Conservation (phyloP, 768 basidiomycete genomes). For the Lanmaoa rubissima region DNA sequence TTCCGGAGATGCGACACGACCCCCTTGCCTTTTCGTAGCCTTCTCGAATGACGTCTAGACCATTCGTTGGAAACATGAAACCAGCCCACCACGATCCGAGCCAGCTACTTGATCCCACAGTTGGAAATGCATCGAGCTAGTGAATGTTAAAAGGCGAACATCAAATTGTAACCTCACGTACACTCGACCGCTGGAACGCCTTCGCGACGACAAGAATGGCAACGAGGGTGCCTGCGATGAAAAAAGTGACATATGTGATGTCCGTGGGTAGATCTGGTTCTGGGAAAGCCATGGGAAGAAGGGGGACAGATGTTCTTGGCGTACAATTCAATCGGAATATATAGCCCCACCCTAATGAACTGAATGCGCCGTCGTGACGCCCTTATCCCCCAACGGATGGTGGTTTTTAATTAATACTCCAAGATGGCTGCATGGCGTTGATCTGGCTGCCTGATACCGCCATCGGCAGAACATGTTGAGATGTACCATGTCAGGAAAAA, state of each 20-base stretch:
- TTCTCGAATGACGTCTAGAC: not conserved
- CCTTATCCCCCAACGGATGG: not conserved
- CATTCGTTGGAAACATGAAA: conserved; percentile 16
- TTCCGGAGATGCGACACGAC: not conserved
- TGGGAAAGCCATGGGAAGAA: not conserved
- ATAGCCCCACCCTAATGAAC: not conserved
- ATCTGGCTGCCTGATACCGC: not conserved
- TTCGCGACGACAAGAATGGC: not conserved
- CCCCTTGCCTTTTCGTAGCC: not conserved
- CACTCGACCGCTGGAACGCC: not conserved
- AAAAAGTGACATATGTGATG: not conserved
- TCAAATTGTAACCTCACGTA: not conserved
- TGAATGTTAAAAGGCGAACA: not conserved
- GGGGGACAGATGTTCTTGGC: not conserved
- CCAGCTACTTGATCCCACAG: conserved; percentile 25
- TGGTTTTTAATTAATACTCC: not conserved
- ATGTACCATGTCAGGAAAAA: not conserved
- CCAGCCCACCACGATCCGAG: conserved; percentile 30
- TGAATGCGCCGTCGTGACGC: not conserved
- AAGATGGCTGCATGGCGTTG: too few species aligned
- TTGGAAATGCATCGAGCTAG: conserved; percentile 25
- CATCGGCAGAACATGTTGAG: not conserved
- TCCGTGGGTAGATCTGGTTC: not conserved
- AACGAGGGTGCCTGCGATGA: not conserved
- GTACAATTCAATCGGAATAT: not conserved